Base-by-base conservation (phyloP, 176 grass and related monocot species). In the Oryza punctata region DNA sequence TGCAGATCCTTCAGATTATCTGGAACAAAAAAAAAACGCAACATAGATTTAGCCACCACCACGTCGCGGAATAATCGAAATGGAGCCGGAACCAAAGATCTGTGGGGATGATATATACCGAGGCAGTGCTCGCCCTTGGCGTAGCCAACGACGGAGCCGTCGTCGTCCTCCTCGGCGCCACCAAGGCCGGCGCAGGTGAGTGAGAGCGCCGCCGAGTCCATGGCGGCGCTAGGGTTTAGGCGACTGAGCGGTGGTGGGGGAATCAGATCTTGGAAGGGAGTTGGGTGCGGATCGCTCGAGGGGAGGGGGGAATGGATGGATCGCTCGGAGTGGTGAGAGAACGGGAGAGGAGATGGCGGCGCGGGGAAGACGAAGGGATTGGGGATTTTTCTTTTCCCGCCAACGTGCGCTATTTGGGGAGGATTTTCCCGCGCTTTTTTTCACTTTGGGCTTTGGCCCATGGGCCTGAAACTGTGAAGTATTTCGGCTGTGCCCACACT, bases 1-100 rank as follows among this genome's bases (percentile, higher is more conserved):
- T 94, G 92, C 70, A 94, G 77, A 78, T 97, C 94, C 81, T 94
- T 97, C 65, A 97, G 75, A 66, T 92, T 94, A 83, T 97, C 94
- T 97, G 77, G 32, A 52, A 35, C 0, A 35, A 35, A 0, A 35
- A 1, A 6, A 35, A 35, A 0, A 6, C 33, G 33, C 40, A 41
- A 41, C 0, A 11, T 10, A 41, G 10, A 16, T 45, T 47, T 47
- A 90, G 41, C 43, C 5, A 32, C 24, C 54, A 12, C 23, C 15
- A 14, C 1, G 33, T 37, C 50, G 28, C 73, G 7, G 49, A 35
- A 38, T 3, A 14, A 61, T 63, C 35, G 46, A 76, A 46, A 82
- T 65, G 44, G 59, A 77, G 59, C 8, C 59, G 76, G 78, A 65
- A 65, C 47, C 14, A 12, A 24, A 5, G 27, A 9, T 2, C 5